These are phyloP conservation scores for Pilasporangium apinafurcum DNA, from an alignment of 352 stramenopile species.

Conservation along the genomic window DNA sequence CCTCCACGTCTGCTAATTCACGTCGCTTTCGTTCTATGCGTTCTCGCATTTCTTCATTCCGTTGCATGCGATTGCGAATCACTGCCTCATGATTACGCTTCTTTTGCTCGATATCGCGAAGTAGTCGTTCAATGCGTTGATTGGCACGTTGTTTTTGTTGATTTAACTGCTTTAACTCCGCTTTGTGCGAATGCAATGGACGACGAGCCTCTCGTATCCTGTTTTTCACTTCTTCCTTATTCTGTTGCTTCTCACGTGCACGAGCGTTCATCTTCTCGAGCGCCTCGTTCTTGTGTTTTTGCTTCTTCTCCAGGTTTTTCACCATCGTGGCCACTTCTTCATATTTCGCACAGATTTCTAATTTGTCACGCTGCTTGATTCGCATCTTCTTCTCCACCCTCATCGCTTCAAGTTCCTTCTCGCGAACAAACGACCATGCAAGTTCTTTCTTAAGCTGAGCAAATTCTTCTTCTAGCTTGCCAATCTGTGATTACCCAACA, in stretches of 20 bases:
- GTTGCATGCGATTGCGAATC: constrained; percentile 47
- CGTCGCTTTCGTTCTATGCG: constrained; percentile 40
- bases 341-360: constrained; percentile 28
- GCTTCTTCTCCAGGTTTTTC: constrained; percentile 41
- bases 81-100: constrained; percentile 42
- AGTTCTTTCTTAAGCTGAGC: constrained; percentile 69
- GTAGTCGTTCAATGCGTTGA: constrained; percentile 38
- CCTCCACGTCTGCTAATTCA: constrained; percentile 30
- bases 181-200: constrained; percentile 59
- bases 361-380: constrained; percentile 38
- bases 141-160: constrained; percentile 45
- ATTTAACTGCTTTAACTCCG: constrained; percentile 52
- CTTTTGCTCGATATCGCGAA: constrained; percentile 51
- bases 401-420: constrained; percentile 45
- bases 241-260: constrained; percentile 28
- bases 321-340: constrained; percentile 40
- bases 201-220: constrained; percentile 55
- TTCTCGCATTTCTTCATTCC: constrained; percentile 51
- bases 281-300: constrained; percentile 57
- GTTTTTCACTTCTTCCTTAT: constrained; percentile 49
- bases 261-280: constrained; percentile 45
- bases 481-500: constrained; percentile 31
- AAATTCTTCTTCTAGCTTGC: constrained; percentile 66
- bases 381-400: constrained; percentile 53
- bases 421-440: constrained; percentile 76